phyloP scores from a whole-genome alignment of 1,284 basidiomycete species.

The Sporisorium scitamineum region DNA sequence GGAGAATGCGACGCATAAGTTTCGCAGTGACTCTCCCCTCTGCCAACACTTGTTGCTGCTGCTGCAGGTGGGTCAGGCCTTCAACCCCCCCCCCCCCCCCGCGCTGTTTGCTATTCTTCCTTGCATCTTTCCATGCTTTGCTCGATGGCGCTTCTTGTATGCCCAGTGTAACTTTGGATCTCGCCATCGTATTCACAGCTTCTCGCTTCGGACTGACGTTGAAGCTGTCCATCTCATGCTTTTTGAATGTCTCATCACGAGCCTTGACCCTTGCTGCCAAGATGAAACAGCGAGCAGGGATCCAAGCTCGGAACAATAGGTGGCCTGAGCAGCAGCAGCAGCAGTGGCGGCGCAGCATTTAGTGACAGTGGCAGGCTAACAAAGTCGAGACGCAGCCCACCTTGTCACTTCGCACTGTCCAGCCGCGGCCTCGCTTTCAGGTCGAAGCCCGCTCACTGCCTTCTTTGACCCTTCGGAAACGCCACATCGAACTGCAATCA shows the following conservation, averaged over 20 bases:
- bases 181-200: too few species aligned
- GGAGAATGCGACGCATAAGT: constrained; percentile 6
- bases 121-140: not conserved
- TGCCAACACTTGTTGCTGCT: constrained; percentile 8
- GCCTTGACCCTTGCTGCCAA: constrained; percentile 31
- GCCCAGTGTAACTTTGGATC: too few species aligned
- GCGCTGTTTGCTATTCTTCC: constrained; percentile 1
- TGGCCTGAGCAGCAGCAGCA: not conserved
- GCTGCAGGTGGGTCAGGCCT: not conserved
- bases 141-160: not conserved
- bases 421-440: constrained; percentile 1
- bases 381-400: not conserved
- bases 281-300: not conserved
- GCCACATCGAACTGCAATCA: constrained; percentile 16
- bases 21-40: too few species aligned
- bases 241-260: constrained; percentile 7
- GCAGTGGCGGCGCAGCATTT: too few species aligned
- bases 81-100: not conserved
- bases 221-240: too few species aligned
- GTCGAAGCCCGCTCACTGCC: not conserved
- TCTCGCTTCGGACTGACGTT: too few species aligned
- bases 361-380: not conserved
- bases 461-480: constrained; percentile 8
- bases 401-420: not conserved
- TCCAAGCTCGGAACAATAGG: not conserved